phyloP scores from a whole-genome alignment of 305 asterid species.

The Fraxinus dipetala region DNA sequence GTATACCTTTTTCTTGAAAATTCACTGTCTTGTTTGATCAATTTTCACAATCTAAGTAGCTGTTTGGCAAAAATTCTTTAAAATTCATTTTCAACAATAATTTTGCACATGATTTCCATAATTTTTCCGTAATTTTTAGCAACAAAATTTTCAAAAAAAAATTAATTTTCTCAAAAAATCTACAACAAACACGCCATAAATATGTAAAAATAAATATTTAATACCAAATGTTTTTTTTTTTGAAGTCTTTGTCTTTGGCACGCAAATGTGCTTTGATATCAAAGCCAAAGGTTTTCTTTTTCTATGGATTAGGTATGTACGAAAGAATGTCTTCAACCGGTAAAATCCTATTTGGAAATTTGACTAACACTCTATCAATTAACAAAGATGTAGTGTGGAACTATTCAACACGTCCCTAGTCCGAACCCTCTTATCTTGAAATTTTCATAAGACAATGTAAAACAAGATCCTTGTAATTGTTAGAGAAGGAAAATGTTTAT shows the following conservation, averaged over 20 bases:
- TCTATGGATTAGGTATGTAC: background rate
- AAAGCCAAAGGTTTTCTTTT: background rate
- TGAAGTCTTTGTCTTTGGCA: background rate
- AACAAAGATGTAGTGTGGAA: background rate
- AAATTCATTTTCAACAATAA: no score
- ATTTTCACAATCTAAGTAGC: background rate
- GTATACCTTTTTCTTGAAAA: background rate
- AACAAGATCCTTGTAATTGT: background rate
- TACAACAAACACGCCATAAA: background rate
- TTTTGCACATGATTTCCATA: no score
- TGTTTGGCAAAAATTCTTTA: no score
- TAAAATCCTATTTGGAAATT: background rate
- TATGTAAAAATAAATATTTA: no score
- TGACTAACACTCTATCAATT: background rate
- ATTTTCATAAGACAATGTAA: background rate
- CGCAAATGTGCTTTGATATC: background rate
- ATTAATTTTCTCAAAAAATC: no score
- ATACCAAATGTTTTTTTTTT: background rate
- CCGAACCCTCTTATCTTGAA: background rate
- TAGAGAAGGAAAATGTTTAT: background rate
- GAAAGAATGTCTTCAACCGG: background rate
- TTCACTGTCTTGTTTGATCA: background rate
- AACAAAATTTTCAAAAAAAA: no score
- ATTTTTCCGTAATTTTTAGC: no score
- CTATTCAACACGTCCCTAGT: background rate